Conservation (phyloP, 1,139 yeast genomes). For the Suhomyces maxii region DNA sequence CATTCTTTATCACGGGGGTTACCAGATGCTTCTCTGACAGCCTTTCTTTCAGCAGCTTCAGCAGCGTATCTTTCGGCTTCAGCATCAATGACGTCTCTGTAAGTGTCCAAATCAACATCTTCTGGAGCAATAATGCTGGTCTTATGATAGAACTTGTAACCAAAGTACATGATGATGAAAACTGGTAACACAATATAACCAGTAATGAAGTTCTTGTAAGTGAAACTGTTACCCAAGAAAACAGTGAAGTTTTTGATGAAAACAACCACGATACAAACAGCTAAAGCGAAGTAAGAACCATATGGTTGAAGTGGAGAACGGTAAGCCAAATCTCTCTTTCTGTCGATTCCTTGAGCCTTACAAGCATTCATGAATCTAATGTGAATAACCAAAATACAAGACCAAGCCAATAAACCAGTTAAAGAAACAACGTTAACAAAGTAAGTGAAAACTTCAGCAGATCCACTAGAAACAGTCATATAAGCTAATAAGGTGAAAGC, state of each 20-base stretch:
- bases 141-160: constrained; percentile 58
- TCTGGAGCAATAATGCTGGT: constrained; percentile 52
- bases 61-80: constrained; percentile 60
- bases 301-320: constrained; percentile 68
- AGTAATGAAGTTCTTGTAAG: constrained; percentile 65
- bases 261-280: constrained; percentile 55
- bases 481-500: constrained; percentile 31
- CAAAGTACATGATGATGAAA: constrained; percentile 52
- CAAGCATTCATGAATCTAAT: constrained; percentile 64
- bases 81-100: constrained; percentile 64
- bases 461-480: constrained; percentile 25
- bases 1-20: constrained; percentile 44
- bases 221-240: constrained; percentile 55
- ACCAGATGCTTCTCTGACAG: constrained; percentile 49
- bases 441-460: constrained; percentile 26
- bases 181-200: constrained; percentile 79
- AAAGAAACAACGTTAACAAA: constrained; percentile 30
- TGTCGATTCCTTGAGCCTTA: constrained; percentile 58
- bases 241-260: constrained; percentile 74
- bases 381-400: constrained; percentile 47
- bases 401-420: constrained; percentile 32
- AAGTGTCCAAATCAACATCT: constrained; percentile 66
- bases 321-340: constrained; percentile 50
- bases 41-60: constrained; percentile 39
- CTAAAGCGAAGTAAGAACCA: constrained; percentile 59